phyloP scores from a whole-genome alignment of 176 grass and related monocot species.

The Raddia distichophylla region DNA sequence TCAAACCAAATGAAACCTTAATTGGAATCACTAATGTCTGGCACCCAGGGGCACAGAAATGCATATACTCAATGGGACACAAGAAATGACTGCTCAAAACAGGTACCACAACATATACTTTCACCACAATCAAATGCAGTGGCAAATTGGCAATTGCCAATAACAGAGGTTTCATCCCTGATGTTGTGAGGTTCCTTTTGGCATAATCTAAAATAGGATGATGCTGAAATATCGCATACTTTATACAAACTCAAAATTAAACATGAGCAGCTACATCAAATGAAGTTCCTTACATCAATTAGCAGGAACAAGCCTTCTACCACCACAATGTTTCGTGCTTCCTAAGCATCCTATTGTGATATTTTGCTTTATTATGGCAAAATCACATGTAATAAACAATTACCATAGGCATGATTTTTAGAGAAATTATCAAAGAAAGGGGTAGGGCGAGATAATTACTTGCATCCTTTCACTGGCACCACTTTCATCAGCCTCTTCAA shows the following conservation, averaged over 20 bases:
- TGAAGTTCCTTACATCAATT: not conserved
- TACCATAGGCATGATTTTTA: not conserved
- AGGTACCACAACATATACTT: slow-evolving; percentile 1
- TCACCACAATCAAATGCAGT: not conserved
- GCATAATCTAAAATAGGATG: not conserved
- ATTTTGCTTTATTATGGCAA: slow-evolving; percentile 12
- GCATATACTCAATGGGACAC: not conserved
- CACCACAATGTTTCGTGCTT: not conserved
- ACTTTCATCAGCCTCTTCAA: slow-evolving; percentile 94
- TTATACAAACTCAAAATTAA: not conserved
- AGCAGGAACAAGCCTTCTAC: not conserved
- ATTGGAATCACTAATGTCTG: not conserved
- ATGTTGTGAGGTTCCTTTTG: not conserved
- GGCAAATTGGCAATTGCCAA: not conserved
- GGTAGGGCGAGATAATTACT: slow-evolving; percentile 55
- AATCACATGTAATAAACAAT: not conserved
- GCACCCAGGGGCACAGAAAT: slow-evolving; percentile 1
- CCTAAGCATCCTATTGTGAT: not conserved
- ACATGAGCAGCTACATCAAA: not conserved
- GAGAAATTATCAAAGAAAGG: slow-evolving; percentile 4
- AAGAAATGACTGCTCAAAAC: not conserved
- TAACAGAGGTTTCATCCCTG: slow-evolving; percentile 2
- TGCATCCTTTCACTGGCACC: slow-evolving; percentile 86
- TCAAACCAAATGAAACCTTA: slow-evolving; percentile 19
- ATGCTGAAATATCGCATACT: not conserved